Evolutionary conservation across 805 yeast genomes (phyloP).

Genomic region (Clavispora asparagi): DNA sequence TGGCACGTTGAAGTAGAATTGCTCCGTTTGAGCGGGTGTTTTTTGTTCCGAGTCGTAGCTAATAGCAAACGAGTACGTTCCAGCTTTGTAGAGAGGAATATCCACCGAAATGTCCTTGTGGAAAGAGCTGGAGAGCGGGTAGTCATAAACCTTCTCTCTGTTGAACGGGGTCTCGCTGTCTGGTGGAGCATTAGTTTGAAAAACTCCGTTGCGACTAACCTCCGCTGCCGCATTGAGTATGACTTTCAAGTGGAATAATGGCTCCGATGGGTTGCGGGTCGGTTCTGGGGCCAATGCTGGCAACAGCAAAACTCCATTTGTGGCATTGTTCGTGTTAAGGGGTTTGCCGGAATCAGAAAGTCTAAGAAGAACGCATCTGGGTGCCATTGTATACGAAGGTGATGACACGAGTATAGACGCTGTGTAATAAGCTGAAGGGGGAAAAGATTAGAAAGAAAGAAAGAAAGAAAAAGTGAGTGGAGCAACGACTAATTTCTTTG

Average conservation of each 20-base stretch:
- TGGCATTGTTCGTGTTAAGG: constrained; percentile 26
- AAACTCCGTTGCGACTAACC: constrained; percentile 62
- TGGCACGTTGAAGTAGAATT: constrained; percentile 72
- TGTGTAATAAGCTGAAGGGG: background rate
- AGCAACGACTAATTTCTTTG: background rate
- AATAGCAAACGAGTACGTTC: constrained; percentile 72
- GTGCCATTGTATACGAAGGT: background rate
- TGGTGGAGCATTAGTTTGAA: constrained; percentile 72
- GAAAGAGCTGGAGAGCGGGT: constrained; percentile 51
- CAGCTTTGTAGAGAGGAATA: constrained; percentile 64
- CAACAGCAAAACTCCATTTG: constrained; percentile 46
- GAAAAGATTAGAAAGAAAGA: too few species aligned
- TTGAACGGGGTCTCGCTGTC: constrained; percentile 39
- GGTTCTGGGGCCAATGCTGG: constrained; percentile 39
- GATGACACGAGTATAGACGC: background rate
- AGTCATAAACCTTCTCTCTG: constrained; percentile 51
- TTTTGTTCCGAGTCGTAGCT: constrained; percentile 41
- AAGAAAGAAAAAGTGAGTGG: background rate
- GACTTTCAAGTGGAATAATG: constrained; percentile 50
- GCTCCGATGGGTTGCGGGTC: constrained; percentile 29
- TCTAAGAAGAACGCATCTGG: constrained; percentile 34
- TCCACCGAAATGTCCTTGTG: constrained; percentile 58
- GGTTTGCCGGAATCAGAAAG: constrained; percentile 48
- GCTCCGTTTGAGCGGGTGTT: constrained; percentile 34
- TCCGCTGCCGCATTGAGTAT: constrained; percentile 71